Base-by-base conservation (phyloP, 2,329 filamentous ascomycete genomes). In the Clonostachys rhizophaga region DNA sequence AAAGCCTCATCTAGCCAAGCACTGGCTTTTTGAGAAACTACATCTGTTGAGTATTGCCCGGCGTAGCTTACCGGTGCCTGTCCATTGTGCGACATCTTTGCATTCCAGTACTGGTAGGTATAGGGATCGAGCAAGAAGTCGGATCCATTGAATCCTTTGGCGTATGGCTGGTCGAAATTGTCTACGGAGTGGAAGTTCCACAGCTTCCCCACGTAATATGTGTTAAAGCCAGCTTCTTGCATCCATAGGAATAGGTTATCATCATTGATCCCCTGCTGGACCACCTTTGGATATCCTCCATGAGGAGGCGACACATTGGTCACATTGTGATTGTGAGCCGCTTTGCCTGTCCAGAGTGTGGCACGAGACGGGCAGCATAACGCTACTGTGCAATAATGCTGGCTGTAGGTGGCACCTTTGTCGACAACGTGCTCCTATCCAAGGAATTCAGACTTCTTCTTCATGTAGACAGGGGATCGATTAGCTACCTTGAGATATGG, bases 81-180 rank as follows among this genome's bases (percentile, higher is more conserved):
- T 1, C 70, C 64, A 53, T 89, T 84, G 9, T 78, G 72, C 49
- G 84, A 77, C 58, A 81, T 84, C 7, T 76, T 83, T 2, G 78
- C 70, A 57, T 88, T 87, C 17, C 81, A 70, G 58, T 88, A 89
- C 30, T 77, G 68, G 58, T 89, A 89, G 0, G 84, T 88, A 52
- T 73, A 78, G 0, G 84, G 84, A 50, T 88, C 83, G 2, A 87
- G 66, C 2, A 86, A 66, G 53, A 85, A 73, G 42, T 68, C 62
- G 1, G 78, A 80, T 0, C 70, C 70, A 20, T 72, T 83, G 65
- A 76, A 86, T 2, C 81, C 83, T 4, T 66, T 69, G 0, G 76
- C 67, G 47, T 68, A 72, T 0, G 81, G 75, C 14, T 68, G 63
- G 50, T 78, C 55, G 53, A 77, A 79, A 54, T 76, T 79, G 5